Base-by-base conservation (phyloP, 768 basidiomycete genomes). In the Filobasidium floriforme region DNA sequence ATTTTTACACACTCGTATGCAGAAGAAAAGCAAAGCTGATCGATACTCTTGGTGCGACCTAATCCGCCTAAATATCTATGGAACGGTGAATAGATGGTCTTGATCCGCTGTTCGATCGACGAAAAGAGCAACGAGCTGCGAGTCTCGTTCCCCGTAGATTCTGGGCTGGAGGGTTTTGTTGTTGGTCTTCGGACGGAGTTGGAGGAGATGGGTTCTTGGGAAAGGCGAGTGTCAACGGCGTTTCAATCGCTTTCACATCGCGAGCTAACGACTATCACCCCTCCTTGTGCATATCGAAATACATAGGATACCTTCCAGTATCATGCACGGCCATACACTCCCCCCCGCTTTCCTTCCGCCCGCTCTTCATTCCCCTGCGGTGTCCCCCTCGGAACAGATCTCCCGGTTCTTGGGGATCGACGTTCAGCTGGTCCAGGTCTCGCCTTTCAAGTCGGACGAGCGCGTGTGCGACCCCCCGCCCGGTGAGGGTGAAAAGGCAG, bases 51-150 rank as follows among this genome's bases (percentile, higher is more conserved):
- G n/a, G n/a, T n/a, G n/a, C n/a, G n/a, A n/a, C n/a, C n/a, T n/a
- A n/a, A n/a, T n/a, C n/a, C n/a, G n/a, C n/a, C n/a, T n/a, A n/a
- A n/a, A n/a, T n/a, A n/a, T n/a, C n/a, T n/a, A n/a, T n/a, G n/a
- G n/a, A n/a, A n/a, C n/a, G n/a, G n/a, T n/a, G n/a, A n/a, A 22
- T 32, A 67, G 66, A 67, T 67, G 66, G 52, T 67, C 41, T 59
- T 67, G 18, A 57, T 67, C 55, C 37, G 37, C 26, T 41, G 59
- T 26, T 43, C 40, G n/a, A 67, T 67, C 29, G 66, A 67, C 41
- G 54, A 62, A 32, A 29, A 5, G 54, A 1, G 22, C 3, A 59
- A 55, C 43, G 14, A 57, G 12, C 55, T 67, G 14, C 37, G 11
- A 26, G 66, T 67, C 12, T 59, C 46, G 18, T 67, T 67, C 37